Evolutionary conservation across 768 basidiomycete species (phyloP), one percentile per base, ranked within the genome.

Genomic region (Leccinum truebloodii): DNA sequence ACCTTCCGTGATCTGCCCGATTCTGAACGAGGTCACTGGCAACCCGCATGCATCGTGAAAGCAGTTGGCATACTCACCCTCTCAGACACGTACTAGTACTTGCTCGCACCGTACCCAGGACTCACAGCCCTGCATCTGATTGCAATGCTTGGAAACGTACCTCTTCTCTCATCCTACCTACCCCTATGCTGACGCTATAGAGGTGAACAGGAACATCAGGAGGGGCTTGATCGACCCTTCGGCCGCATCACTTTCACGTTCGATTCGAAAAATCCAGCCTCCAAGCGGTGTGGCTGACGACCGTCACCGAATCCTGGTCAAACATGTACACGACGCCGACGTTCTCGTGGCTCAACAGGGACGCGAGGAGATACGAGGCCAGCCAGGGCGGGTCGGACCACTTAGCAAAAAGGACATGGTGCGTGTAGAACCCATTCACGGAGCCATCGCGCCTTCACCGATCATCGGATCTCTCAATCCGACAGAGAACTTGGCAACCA

Each of bases 231-330:
- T 30, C 2, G 63, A 37, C 39, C 62, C 8, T 30, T 30, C 28
- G 61, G 26, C 28, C 80, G 74, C 3, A 77, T 80, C 30, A 80
- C 80, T 20, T 69, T 34, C 32, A 32, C 10, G 32, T 32, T 32
- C 3, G 32, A 10, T 32, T 32, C 32, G 9, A 32, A 32, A 86
- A 81, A 67, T 84, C 80, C 26, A 84, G 70, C 1, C 71, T 72
- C 83, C 81, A 83, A 9, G 80, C 80, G 52, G 75, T 78, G 57
- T 82, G 80, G 10, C 80, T 74, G 59, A 83, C 74, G 13, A 61
- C 58, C 1, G 72, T 79, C 7, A 77, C 66, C 9, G 65, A 65
- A 20, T 65, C 59, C 16, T 70, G 65, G 56, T 77, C 72, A 24
- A 73, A 59, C 1, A 66, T 69, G 58, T 69, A 77, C 8, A 76